Evolutionary conservation across 2,329 filamentous ascomycete genomes (phyloP).

Genomic region (Sclerotinia subarctica): DNA sequence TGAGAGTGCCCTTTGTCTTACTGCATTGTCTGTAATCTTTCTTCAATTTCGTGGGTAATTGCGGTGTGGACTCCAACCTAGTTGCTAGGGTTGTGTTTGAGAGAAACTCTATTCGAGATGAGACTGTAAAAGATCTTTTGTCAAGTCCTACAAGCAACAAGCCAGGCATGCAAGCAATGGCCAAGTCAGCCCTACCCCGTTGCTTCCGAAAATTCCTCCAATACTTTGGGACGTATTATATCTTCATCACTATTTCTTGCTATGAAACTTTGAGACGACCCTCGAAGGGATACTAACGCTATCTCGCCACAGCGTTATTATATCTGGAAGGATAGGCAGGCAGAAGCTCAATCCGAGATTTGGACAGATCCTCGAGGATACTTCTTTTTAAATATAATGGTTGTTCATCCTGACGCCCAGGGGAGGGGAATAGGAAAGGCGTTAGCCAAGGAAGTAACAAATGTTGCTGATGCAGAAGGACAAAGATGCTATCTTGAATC

Average conservation of each 20-base stretch:
- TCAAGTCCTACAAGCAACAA: neutral
- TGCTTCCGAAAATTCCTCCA: neutral
- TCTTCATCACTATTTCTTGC: neutral
- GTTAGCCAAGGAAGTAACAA: conserved; percentile 61
- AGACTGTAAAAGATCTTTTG: neutral
- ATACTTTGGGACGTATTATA: neutral
- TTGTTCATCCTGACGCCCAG: conserved; percentile 62
- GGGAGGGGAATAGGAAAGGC: conserved; percentile 63
- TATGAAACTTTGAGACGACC: neutral
- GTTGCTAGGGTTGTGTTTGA: neutral
- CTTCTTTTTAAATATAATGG: conserved; percentile 75
- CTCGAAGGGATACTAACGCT: conserved; percentile 2
- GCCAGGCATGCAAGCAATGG: neutral
- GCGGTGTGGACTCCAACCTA: neutral
- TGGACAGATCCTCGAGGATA: conserved; percentile 67
- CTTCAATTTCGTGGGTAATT: neutral
- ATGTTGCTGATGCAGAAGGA: conserved; percentile 60
- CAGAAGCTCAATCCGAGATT: conserved; percentile 56
- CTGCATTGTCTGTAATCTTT: neutral
- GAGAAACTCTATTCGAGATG: neutral
- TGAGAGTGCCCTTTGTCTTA: neutral
- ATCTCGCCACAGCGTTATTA: conserved; percentile 54
- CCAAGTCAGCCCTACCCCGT: neutral
- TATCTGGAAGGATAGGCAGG: conserved; percentile 68
- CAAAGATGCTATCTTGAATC: conserved; percentile 69